These are phyloP conservation scores for Fraxinus nigra DNA, from an alignment of 305 asterid genomes.

Conservation along the genomic window DNA sequence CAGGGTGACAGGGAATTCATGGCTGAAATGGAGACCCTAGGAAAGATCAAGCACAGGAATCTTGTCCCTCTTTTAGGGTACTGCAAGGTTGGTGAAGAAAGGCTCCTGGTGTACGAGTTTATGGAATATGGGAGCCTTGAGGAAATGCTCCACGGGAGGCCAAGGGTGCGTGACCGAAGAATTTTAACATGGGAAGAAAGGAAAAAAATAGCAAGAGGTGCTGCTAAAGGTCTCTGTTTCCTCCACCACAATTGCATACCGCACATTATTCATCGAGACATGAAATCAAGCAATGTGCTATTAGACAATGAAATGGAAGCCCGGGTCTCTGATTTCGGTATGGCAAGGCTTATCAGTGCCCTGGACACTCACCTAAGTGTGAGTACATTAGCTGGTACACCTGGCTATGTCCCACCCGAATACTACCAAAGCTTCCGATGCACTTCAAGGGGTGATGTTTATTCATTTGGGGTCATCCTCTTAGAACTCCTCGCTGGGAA, in stretches of 20 bases:
- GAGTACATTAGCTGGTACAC: constrained; percentile 86
- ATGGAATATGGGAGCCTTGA: constrained; percentile 82
- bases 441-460: constrained; percentile 87
- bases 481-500: constrained; percentile 83
- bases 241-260: constrained; percentile 94
- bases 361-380: constrained; percentile 87
- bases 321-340: constrained; percentile 85
- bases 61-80: constrained; percentile 79
- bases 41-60: constrained; percentile 83
- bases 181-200: constrained; percentile 73
- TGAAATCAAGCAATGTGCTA: constrained; percentile 91
- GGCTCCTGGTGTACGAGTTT: constrained; percentile 77
- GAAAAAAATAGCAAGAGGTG: constrained; percentile 81
- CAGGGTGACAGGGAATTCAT: constrained; percentile 90
- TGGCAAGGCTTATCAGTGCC: constrained; percentile 89
- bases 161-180: constrained; percentile 33
- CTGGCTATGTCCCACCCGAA: constrained; percentile 90
- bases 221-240: constrained; percentile 86
- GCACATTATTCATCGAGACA: constrained; percentile 84
- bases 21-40: constrained; percentile 94
- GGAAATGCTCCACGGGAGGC: constrained; percentile 72
- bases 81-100: constrained; percentile 84
- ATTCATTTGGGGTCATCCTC: constrained; percentile 76
- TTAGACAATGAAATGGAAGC: constrained; percentile 78
- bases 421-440: constrained; percentile 90